Conservation (phyloP, 164 flowering plant species). For the Nymphaea thermarum region DNA sequence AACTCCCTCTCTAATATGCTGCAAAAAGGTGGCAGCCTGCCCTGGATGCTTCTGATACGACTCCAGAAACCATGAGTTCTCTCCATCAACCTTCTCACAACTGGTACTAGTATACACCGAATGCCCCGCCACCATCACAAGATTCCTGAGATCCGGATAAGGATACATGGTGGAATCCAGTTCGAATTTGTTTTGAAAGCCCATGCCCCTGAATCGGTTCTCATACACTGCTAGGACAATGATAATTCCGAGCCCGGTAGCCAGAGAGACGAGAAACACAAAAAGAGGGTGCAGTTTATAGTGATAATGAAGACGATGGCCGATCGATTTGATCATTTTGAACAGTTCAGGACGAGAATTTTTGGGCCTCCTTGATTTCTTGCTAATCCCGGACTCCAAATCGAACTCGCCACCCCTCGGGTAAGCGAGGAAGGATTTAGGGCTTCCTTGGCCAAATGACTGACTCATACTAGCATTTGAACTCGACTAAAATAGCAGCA, state of each 20-base stretch:
- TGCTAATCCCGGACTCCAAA: slow-evolving; percentile 58
- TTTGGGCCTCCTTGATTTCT: slow-evolving; percentile 37
- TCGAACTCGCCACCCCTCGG: slow-evolving; percentile 58
- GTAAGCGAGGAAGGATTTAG: slow-evolving; percentile 64
- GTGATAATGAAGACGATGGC: slow-evolving; percentile 35
- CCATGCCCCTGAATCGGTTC: slow-evolving; percentile 20
- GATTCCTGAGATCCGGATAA: slow-evolving; percentile 45
- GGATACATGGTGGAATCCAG: slow-evolving; percentile 24
- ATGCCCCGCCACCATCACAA: slow-evolving; percentile 99
- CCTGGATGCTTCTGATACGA: slow-evolving; percentile 88
- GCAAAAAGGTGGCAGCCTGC: slow-evolving; percentile 76
- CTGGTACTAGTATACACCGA: slow-evolving; percentile 83
- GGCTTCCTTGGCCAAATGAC: slow-evolving; percentile 39
- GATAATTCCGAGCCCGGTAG: slow-evolving; percentile 46
- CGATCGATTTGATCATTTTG: slow-evolving; percentile 50
- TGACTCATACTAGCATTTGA: slow-evolving; percentile 39
- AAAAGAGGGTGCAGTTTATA: slow-evolving; percentile 58
- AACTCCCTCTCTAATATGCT: slow-evolving; percentile 72
- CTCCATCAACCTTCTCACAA: slow-evolving; percentile 70
- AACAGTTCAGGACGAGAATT: slow-evolving; percentile 14
- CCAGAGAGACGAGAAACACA: slow-evolving; percentile 37
- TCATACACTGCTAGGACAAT: slow-evolving; percentile 44
- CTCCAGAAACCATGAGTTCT: slow-evolving; percentile 90
- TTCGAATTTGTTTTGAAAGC: slow-evolving; percentile 18
- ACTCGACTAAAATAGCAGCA: not conserved